phyloP scores from a whole-genome alignment of 176 grass and related monocot genomes.

The Guadua angustifolia region DNA sequence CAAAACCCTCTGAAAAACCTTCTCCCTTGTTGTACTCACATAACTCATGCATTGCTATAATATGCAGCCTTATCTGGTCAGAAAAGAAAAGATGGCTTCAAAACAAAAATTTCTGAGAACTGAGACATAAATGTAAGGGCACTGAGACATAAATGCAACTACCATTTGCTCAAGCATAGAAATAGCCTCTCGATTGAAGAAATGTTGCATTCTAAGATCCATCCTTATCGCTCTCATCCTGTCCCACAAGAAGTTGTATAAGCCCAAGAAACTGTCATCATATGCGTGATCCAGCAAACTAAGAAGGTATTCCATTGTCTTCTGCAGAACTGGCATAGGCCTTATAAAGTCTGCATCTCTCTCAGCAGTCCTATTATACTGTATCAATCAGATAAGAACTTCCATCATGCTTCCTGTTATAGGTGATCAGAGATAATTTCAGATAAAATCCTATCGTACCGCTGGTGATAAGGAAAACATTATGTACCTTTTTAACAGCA shows the following conservation, averaged over 20 bases:
- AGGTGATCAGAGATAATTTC: constrained; percentile 57
- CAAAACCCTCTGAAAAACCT: constrained; percentile 95
- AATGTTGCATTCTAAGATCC: constrained; percentile 99
- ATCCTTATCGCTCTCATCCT: constrained; percentile 97
- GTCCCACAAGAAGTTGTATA: constrained; percentile 99
- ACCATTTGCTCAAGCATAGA: constrained; percentile 99
- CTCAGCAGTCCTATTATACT: constrained; percentile 97
- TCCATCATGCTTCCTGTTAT: constrained; percentile 51
- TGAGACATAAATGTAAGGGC: constrained; percentile 4
- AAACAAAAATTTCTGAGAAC: constrained; percentile 16
- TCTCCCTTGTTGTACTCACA: constrained; percentile 94
- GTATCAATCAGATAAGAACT: constrained; percentile 68
- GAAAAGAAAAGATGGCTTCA: constrained; percentile 35
- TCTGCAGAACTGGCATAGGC: constrained; percentile 88
- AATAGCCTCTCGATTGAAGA: constrained; percentile 78
- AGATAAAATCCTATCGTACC: constrained; percentile 42
- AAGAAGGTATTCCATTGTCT: constrained; percentile 89
- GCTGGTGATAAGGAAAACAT: constrained; percentile 49
- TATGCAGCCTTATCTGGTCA: constrained; percentile 89
- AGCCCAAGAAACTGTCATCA: constrained; percentile 73
- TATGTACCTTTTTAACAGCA: constrained; percentile 86
- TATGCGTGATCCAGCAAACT: constrained; percentile 81
- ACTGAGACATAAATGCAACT: constrained; percentile 32
- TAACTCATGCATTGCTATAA: constrained; percentile 92
- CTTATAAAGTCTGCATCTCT: constrained; percentile 87